Evolutionary conservation across 352 stramenopile genomes (phyloP), one percentile per base, ranked within the genome.

Genomic region (Pythium dissotocum): DNA sequence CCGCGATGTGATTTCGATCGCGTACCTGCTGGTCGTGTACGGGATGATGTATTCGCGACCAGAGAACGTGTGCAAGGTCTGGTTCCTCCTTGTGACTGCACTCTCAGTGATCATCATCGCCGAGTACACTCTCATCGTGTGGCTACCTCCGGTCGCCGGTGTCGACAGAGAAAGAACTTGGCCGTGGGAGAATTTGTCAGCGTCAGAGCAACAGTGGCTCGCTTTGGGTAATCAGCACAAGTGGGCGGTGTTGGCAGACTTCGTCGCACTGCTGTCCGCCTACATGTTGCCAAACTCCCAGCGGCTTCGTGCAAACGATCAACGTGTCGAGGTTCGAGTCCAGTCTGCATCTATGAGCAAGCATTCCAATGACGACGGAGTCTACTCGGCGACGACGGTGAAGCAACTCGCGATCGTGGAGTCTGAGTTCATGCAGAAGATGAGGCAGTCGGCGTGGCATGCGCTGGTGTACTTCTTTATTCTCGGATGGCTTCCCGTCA

Each of bases 1-100:
- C 57, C 80, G 86, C 67, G 86, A 94, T 56, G 64, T 91, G 18
- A 78, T 94, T 38, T 89, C 88, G 14, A 76, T 94, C 33, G 40
- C 83, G 38, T 94, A 93, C 69, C 82, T 96, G 63, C n/a, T 90
- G 7, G 71, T 92, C 14, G 83, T 96, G n/a, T 89, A 88, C 64
- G 59, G 21, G 4, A 85, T 94, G 67, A 94, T 93, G 85, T 90
- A 91, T 52, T 84, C 88, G 4, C 58, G 58, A 6, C 70, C 83
- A n/a, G 52, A 77, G 6, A 88, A 70, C 0, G 77, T 93, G 8
- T 90, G 78, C 44, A 70, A 66, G 49, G 66, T 78, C 6, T 92
- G 82, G 79, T 87, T 82, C 69, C 53, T 84, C 18, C 42, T 94
- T 8, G 85, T 72, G 2, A 71, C 72, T 35, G 57, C 89, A 12